Evolutionary conservation across 352 stramenopile genomes (phyloP), one percentile per base, ranked within the genome.

Genomic region (Globisporangium ultimum): DNA sequence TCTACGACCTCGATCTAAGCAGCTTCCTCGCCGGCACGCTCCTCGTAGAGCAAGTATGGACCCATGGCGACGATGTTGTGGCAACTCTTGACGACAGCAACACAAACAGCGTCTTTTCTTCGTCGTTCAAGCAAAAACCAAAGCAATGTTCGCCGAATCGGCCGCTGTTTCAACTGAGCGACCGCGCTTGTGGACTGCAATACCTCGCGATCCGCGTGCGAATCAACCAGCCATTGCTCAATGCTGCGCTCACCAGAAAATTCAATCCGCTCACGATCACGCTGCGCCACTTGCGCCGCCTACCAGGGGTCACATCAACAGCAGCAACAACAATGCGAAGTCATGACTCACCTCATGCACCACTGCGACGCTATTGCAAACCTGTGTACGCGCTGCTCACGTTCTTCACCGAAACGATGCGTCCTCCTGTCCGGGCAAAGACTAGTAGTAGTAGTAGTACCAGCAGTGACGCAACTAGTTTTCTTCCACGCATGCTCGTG

Each of bases 181-280:
- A 15, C 12, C 13, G 12, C 12, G 11, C 20, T 6, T 15, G 22
- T 21, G 50, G 80, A 0, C 69, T 92, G 9, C 63, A 60, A 12
- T 82, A 70, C 13, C 65, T 92, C 22, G 65, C 70, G 18, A 75
- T 91, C 14, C 71, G 71, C 18, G 48, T 94, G 46, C 61, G 48
- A 15, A 57, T 87, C 10, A 73, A 90, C 63, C 64, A 76, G 24
- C 69, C 79, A 1, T 32, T 91, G 28, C 66, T 94, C 5, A 65
- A 60, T 2, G 50, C 65, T 0, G 52, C 67, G 1, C 63, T 91
- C 5, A 40, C 64, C 20, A 63, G 68, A 47, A 77, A 67, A 48
- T 61, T 93, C 24, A 95, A 93, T 24, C 83, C 85, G 0, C 65
- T 95, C 48, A 89, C 74, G 1, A 55, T 95, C 46, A 76, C 79